Base-by-base conservation (phyloP, 768 basidiomycete genomes). In the Boletus tylopilopsis region DNA sequence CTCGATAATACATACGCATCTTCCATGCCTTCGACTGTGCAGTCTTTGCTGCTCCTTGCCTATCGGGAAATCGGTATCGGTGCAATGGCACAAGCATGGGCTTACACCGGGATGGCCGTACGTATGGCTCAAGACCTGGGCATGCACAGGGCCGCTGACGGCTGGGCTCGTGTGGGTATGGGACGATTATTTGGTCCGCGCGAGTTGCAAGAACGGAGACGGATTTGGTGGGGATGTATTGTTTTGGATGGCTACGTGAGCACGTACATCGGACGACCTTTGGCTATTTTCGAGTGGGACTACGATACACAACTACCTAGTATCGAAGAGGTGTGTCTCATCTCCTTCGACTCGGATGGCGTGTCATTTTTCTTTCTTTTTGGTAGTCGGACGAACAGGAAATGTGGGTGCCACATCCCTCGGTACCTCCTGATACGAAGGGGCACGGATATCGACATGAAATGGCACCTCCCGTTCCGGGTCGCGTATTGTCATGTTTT, bases 91-190 rank as follows among this genome's bases (percentile, higher is more conserved):
- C 81, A 86, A 66, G 85, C 88, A 27, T 94, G 91, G 92, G 77
- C 83, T 10, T 90, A 86, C 61, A 78, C 84, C 18, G 90, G 91
- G 11, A 88, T 90, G 85, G 90, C 87, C 0, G 84, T 94, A 32
- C 78, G 92, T n/a, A 92, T 94, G 90, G 90, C 90, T 15, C 90
- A 90, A 68, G 90, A 92, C 66, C 66, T 92, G 47, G 90, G 90
- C 8, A 80, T 92, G 78, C 90, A 92, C 60, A 78, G 87, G 30
- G 78, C 76, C 55, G 86, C 90, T 25, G 89, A 91, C 61, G 81
- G 82, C 24, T 92, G 90, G 89, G 77, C 78, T 18, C 69, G 82
- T 23, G 78, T 64, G 47, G 79, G 73, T 15, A 73, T 81, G 46
- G 82, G 82, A 0, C 63, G 54, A 41, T 57, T 90, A 36, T 90